phyloP scores from a whole-genome alignment of 306 rosid species.

The Alnus rubra region DNA sequence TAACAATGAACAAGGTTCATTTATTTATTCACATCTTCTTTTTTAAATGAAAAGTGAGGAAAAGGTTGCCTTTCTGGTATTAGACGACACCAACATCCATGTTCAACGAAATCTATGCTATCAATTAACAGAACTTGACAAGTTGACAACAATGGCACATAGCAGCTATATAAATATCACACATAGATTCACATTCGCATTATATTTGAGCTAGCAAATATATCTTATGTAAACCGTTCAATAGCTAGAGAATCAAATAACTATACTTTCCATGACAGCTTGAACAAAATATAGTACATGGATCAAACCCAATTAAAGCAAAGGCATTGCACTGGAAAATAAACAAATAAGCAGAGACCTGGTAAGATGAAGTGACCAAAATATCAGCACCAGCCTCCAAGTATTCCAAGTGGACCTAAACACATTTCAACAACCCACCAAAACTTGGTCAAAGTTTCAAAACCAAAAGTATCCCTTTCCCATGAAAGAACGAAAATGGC shows the following conservation, averaged over 20 bases:
- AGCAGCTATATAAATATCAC: too few relatives aligned
- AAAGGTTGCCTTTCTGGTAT: not conserved
- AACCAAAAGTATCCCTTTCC: not conserved
- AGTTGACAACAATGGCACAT: not conserved
- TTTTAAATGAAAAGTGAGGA: not conserved
- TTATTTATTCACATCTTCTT: not conserved
- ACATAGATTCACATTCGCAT: too few relatives aligned
- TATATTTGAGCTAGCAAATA: not conserved
- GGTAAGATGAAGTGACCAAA: conserved; percentile 87
- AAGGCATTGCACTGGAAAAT: not conserved
- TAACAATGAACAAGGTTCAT: not conserved
- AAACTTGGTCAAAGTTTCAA: not conserved
- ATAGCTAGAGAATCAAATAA: not conserved
- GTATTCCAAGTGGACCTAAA: conserved; percentile 79
- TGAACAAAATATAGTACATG: not conserved
- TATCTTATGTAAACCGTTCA: too few relatives aligned
- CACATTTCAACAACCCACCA: conserved; percentile 9
- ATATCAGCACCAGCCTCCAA: conserved; percentile 84
- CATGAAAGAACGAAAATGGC: not conserved
- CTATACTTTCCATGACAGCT: not conserved
- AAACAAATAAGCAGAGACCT: conserved; percentile 41
- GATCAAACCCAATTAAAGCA: not conserved
- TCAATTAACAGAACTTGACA: not conserved
- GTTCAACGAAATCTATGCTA: not conserved
- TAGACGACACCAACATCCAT: not conserved